These are phyloP conservation scores for Tremellales sp. DNA, from an alignment of 1,284 basidiomycete species.

Conservation along the genomic window DNA sequence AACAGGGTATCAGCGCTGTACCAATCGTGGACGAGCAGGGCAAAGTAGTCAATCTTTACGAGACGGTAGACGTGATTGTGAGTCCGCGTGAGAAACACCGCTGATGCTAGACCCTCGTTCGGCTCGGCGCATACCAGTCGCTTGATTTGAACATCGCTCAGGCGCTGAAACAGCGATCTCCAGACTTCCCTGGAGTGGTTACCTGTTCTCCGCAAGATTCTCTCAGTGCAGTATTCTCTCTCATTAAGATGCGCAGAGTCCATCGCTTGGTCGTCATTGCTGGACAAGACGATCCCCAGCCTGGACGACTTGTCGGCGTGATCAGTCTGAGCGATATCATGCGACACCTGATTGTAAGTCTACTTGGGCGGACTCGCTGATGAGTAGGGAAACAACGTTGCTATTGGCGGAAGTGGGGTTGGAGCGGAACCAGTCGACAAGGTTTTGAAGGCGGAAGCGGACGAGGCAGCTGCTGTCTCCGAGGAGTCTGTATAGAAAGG, in stretches of 20 bases:
- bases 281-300: slow-evolving; percentile 50
- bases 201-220: slow-evolving; percentile 93
- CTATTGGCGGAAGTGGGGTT: slow-evolving; percentile 40
- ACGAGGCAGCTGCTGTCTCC: slow-evolving; percentile 11
- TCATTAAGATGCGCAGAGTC: slow-evolving; percentile 88
- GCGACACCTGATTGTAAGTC: slow-evolving; percentile 65
- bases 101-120: slow-evolving; percentile 71
- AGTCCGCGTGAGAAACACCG: slow-evolving; percentile 42
- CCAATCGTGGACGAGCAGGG: slow-evolving; percentile 93
- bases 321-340: slow-evolving; percentile 89
- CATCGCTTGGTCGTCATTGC: slow-evolving; percentile 87
- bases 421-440: slow-evolving; percentile 42
- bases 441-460: slow-evolving; percentile 27
- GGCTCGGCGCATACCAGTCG: slow-evolving; percentile 89
- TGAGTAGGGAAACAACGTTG: slow-evolving; percentile 29
- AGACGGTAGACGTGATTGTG: slow-evolving; percentile 98
- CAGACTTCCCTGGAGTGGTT: slow-evolving; percentile 94
- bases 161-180: slow-evolving; percentile 82
- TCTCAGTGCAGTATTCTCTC: slow-evolving; percentile 83
- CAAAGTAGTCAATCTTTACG: slow-evolving; percentile 93
- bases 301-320: slow-evolving; percentile 75
- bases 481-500: too few relatives aligned
- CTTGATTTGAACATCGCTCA: slow-evolving; percentile 93
- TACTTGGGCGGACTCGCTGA: not conserved
- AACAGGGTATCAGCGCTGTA: slow-evolving; percentile 91